These are phyloP conservation scores for Coemansia sp. DNA, from an alignment of 192 early-diverging fungal species.

Conservation along the genomic window DNA sequence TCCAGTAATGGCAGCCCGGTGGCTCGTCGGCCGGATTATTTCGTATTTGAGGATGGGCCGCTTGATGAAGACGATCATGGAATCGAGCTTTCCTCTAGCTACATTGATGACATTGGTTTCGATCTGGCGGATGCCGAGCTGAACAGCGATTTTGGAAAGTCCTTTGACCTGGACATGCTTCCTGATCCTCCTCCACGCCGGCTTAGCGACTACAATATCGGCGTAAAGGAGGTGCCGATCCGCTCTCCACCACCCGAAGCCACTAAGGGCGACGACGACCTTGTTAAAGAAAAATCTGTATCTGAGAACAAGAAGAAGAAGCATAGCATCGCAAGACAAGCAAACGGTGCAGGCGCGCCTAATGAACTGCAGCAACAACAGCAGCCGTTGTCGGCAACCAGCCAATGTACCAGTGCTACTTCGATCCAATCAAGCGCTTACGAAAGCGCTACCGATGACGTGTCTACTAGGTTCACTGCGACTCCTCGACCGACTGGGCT, in stretches of 20 bases:
- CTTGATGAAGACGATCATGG: slow-evolving; percentile 2
- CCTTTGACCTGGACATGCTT: slow-evolving; percentile 46
- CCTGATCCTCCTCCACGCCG: slow-evolving; percentile 44
- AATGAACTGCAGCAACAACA: neutral
- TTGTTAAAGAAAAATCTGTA: neutral
- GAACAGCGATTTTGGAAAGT: slow-evolving; percentile 30
- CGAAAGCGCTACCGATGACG: neutral
- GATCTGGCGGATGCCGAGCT: slow-evolving; percentile 33
- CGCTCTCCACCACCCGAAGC: slow-evolving; percentile 16
- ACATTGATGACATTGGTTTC: slow-evolving; percentile 34
- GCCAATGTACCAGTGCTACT: neutral
- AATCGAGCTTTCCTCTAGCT: slow-evolving; percentile 25
- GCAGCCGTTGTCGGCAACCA: neutral
- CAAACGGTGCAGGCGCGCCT: neutral
- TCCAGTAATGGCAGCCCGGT: slow-evolving; percentile 14
- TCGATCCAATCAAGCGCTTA: neutral
- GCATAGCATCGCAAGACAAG: too few relatives aligned
- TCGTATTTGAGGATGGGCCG: slow-evolving; percentile 11
- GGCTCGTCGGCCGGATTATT: slow-evolving; percentile 25
- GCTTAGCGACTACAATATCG: slow-evolving; percentile 34
- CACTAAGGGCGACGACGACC: neutral
- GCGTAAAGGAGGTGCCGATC: slow-evolving; percentile 18
- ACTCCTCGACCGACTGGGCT: neutral
- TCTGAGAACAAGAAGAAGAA: neutral
- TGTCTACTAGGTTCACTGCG: neutral